These are phyloP conservation scores for Rugonectria rugulosa DNA, from an alignment of 2,329 filamentous ascomycete species.

Conservation along the genomic window DNA sequence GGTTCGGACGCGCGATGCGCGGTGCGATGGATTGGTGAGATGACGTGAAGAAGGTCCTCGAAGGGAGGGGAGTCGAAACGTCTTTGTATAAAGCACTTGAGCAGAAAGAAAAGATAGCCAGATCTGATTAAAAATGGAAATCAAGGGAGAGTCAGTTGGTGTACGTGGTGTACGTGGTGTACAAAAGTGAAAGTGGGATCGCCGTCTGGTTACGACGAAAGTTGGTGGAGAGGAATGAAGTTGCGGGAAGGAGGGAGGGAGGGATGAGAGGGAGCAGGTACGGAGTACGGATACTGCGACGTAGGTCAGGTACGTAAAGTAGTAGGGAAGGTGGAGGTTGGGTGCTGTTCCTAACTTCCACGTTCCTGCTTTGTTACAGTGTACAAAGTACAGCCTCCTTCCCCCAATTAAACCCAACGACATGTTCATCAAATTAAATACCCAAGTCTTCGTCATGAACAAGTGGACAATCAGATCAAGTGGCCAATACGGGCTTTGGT, in stretches of 20 bases:
- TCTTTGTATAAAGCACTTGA: too few species aligned
- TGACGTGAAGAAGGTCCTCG: not conserved
- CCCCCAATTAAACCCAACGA: not conserved
- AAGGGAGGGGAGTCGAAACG: not conserved
- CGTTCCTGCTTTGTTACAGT: not conserved
- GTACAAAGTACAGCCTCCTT: too few species aligned
- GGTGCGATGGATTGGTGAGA: not conserved
- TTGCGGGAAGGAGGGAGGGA: not conserved
- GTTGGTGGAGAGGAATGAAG: not conserved
- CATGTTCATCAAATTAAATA: too few species aligned
- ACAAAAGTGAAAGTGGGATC: not conserved
- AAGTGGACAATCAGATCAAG: too few species aligned
- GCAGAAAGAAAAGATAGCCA: not conserved
- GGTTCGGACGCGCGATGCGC: not conserved
- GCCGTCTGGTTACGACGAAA: not conserved
- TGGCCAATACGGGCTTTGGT: too few species aligned
- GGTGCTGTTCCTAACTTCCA: too few species aligned
- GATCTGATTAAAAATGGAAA: not conserved
- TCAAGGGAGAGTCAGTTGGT: not conserved
- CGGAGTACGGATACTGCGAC: not conserved
- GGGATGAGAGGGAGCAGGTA: not conserved
- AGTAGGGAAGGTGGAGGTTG: not conserved
- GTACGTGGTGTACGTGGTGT: too few species aligned
- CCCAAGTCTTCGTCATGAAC: too few species aligned
- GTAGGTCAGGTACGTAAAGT: not conserved